Base-by-base conservation (phyloP, 2,329 filamentous ascomycete species). In the Exophiala oligosperma region DNA sequence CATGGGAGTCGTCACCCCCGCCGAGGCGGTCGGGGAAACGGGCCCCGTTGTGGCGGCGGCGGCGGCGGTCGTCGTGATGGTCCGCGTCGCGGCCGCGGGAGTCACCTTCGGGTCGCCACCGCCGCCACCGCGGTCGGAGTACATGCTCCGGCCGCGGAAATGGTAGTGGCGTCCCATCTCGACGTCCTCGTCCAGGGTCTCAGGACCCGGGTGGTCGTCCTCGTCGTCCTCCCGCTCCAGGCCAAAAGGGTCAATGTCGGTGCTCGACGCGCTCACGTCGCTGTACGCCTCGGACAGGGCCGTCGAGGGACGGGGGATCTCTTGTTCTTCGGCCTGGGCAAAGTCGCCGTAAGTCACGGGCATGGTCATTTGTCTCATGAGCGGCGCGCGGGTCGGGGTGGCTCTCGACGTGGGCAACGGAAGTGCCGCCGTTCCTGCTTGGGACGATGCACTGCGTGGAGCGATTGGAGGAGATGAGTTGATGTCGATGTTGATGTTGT, bases 171-270 rank as follows among this genome's bases (percentile, higher is more conserved):
- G 52, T 38, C 56, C 52, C 51, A 60, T 49, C 11, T 49, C 49
- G 24, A 59, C 48, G 48, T 59, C 56, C 48, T 64, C 63, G 14
- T 66, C 64, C 43, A 66, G 37, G 9, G 61, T 62, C 23, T 57
- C 60, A 24, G 63, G 58, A n/a, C 63, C 64, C 11, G 63, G 60
- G 23, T 60, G 56, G 41, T 62, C 60, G 51, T 63, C 62, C n/a
- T 61, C 60, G 51, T 63, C 62, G 21, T 61, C 59, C 37, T 58
- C 59, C 9, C 60, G 55, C 28, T 66, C 65, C 11, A 67, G 56
- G 9, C 62, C 57, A 32, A 67, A 67, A 1, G 65, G 65, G 35
- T 67, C 65, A 23, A 67, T 52, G 44, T 67, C 65, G 7, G 65
- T 65, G 5, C 62, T 64, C 9, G 62, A 60, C 23, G 54, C 51